phyloP scores from a whole-genome alignment of 495 filamentous ascomycete species.

The Acidiella bohemica region DNA sequence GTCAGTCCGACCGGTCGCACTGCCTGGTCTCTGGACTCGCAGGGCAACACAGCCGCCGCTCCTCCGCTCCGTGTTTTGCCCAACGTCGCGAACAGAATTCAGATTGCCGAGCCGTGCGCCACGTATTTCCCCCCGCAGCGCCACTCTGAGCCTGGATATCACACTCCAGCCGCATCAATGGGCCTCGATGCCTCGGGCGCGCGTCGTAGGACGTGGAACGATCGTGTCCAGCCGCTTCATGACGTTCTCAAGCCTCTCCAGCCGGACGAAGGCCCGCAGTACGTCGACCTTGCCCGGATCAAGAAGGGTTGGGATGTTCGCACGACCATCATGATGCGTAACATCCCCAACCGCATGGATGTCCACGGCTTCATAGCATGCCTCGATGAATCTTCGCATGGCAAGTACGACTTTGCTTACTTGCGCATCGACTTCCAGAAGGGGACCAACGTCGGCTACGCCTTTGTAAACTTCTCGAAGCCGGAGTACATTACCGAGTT shows the following conservation, averaged over 20 bases:
- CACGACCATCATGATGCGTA: conserved; percentile 66
- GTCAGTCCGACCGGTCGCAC: conserved; percentile 17
- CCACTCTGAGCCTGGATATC: not conserved
- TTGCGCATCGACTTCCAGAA: conserved; percentile 55
- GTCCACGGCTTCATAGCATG: conserved; percentile 58
- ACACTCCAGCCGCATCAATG: not conserved
- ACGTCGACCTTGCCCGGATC: conserved; percentile 11
- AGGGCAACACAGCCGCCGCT: conserved; percentile 3
- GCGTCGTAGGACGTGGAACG: conserved; percentile 6
- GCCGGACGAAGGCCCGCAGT: no score
- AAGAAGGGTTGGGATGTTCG: conserved; percentile 17
- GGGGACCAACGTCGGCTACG: conserved; percentile 72
- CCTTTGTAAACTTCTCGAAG: conserved; percentile 88
- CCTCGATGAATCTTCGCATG: conserved; percentile 62
- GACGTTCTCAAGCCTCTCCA: no score
- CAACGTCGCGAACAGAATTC: no score
- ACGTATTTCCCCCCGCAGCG: not conserved
- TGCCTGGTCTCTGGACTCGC: conserved; percentile 1
- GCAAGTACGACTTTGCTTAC: conserved; percentile 89
- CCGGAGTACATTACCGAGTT: conserved; percentile 37
- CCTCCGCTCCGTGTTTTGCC: conserved; percentile 1
- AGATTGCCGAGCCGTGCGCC: no score
- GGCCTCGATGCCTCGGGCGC: not conserved
- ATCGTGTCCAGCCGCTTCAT: not conserved
- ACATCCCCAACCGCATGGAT: conserved; percentile 85